Conservation (phyloP, 2,329 filamentous ascomycete genomes). For the Capronia americana region DNA sequence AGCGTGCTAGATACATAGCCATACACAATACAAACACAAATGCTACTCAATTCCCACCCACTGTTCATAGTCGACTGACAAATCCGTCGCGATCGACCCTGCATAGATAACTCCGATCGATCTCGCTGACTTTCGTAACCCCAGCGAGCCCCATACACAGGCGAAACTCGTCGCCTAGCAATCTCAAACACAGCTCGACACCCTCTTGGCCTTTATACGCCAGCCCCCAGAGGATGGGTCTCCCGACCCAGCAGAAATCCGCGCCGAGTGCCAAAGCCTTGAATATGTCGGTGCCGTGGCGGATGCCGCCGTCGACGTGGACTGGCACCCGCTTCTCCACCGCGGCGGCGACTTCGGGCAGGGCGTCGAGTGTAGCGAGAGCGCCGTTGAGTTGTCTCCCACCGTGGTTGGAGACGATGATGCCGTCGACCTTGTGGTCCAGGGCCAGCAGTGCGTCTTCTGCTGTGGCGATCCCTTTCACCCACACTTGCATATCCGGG, state of each 20-base stretch:
- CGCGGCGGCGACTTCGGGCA: slow-evolving; percentile 41
- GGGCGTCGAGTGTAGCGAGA: slow-evolving; percentile 48
- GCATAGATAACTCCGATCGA: slow-evolving; percentile 47
- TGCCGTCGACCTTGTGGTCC: slow-evolving; percentile 45
- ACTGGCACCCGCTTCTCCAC: slow-evolving; percentile 41
- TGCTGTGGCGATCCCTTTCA: slow-evolving; percentile 41
- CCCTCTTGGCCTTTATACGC: slow-evolving; percentile 42
- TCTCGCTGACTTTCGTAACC: slow-evolving; percentile 35
- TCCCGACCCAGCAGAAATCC: slow-evolving; percentile 57
- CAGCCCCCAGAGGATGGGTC: slow-evolving; percentile 59
- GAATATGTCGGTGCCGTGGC: slow-evolving; percentile 63
- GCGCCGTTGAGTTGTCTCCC: slow-evolving; percentile 49
- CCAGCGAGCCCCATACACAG: slow-evolving; percentile 42
- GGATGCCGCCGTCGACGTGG: slow-evolving; percentile 63
- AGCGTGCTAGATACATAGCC: not conserved
- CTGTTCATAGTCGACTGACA: slow-evolving; percentile 39
- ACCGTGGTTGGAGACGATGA: slow-evolving; percentile 50
- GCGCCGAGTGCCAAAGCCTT: slow-evolving; percentile 63
- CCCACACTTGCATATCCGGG: slow-evolving; percentile 37
- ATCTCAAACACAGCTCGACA: slow-evolving; percentile 39
- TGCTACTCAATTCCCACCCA: not conserved
- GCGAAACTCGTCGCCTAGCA: slow-evolving; percentile 41
- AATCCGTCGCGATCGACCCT: slow-evolving; percentile 46
- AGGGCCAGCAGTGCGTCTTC: slow-evolving; percentile 48
- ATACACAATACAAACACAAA: slow-evolving; percentile 1